These are phyloP conservation scores for Pseudozyma pruni DNA, from an alignment of 1,284 basidiomycete genomes.

Conservation along the genomic window DNA sequence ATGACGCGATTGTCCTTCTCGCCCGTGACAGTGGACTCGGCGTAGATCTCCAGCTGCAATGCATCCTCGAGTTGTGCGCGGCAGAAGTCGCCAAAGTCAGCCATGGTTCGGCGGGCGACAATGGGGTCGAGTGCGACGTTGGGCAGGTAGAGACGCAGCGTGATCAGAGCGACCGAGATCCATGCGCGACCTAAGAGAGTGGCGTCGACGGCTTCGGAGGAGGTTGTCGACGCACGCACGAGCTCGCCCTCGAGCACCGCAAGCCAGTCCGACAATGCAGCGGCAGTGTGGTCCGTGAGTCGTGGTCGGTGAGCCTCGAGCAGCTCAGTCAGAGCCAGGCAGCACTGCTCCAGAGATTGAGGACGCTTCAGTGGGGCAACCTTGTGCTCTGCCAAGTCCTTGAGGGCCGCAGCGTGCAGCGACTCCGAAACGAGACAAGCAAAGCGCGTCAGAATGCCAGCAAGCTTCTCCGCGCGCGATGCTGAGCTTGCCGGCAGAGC, in stretches of 20 bases:
- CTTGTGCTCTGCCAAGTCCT: conserved; percentile 10
- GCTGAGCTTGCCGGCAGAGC: conserved; percentile 41
- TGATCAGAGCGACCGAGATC: conserved; percentile 75
- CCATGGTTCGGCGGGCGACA: conserved; percentile 74
- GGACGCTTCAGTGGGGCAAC: conserved; percentile 14
- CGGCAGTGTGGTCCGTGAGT: conserved; percentile 17
- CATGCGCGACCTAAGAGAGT: conserved; percentile 73
- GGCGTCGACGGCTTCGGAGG: neutral
- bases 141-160: conserved; percentile 83
- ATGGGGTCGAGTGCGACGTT: conserved; percentile 88
- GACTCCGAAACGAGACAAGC: conserved; percentile 23
- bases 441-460: conserved; percentile 16
- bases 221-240: neutral
- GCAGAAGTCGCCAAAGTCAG: conserved; percentile 70
- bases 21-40: conserved; percentile 77
- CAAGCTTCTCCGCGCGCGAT: conserved; percentile 27
- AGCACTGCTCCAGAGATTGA: conserved; percentile 4
- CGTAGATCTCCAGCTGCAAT: conserved; percentile 73
- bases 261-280: conserved; percentile 22
- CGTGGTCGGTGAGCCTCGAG: conserved; percentile 6
- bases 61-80: conserved; percentile 72
- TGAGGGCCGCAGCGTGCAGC: conserved; percentile 24
- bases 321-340: conserved; percentile 6
- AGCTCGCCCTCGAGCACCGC: conserved; percentile 14
- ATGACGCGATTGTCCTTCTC: conserved; percentile 72